Conservation (phyloP, 106 monocot genomes). For the Apostasia ramifera region DNA sequence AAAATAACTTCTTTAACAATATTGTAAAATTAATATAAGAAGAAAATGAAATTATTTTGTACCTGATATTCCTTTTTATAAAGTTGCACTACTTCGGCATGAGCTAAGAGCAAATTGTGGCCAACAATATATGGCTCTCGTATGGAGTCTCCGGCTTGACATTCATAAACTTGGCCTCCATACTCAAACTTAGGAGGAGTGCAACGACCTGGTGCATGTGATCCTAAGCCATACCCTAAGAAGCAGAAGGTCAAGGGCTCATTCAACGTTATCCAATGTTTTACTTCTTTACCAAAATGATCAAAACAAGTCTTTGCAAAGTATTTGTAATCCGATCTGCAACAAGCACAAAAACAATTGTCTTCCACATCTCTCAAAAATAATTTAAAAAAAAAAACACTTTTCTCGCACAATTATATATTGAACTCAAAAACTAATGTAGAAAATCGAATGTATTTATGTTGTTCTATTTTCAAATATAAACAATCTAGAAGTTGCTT, state of each 20-base stretch:
- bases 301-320: conserved; percentile 13
- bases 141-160: conserved; percentile 13
- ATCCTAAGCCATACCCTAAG: conserved; percentile 12
- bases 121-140: conserved; percentile 20
- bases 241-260: conserved; percentile 10
- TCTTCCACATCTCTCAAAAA: too few relatives aligned
- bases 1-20: neutral
- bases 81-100: conserved; percentile 12
- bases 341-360: neutral
- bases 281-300: conserved; percentile 22
- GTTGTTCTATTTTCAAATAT: too few relatives aligned
- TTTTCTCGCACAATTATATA: too few relatives aligned
- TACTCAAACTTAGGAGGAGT: neutral
- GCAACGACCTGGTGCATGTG: conserved; percentile 21
- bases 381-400: too few relatives aligned
- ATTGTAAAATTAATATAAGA: too few relatives aligned
- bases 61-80: conserved; percentile 21
- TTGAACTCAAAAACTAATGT: too few relatives aligned
- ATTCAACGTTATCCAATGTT: conserved; percentile 26
- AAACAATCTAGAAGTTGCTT: neutral
- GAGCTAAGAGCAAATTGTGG: conserved; percentile 18
- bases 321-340: conserved; percentile 16
- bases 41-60: too few relatives aligned
- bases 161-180: neutral
- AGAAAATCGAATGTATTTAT: too few relatives aligned